Evolutionary conservation across 495 filamentous ascomycete species (phyloP).

Genomic region (Penicillium cinerascens): DNA sequence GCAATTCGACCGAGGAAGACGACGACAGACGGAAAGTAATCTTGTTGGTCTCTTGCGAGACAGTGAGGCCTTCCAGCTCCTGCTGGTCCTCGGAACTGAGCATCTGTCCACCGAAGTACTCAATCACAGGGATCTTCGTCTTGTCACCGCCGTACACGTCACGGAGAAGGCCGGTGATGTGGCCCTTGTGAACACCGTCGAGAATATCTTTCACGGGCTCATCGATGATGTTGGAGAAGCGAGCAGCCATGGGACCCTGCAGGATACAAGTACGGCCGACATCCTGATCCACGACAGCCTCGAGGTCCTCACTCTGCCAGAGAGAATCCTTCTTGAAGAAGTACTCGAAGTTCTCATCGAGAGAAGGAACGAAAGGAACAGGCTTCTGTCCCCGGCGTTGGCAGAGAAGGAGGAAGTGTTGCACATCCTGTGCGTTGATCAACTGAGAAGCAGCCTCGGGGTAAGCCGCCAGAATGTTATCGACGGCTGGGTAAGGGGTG

Average conservation of each 20-base stretch:
- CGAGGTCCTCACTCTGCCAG: constrained; percentile 97
- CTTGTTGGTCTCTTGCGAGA: constrained; percentile 70
- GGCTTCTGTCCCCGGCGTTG: constrained; percentile 92
- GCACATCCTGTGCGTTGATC: constrained; percentile 95
- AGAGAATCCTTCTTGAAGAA: constrained; percentile 99
- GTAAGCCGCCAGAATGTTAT: constrained; percentile 76
- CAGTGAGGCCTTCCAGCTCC: constrained; percentile 77
- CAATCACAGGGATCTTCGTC: constrained; percentile 72
- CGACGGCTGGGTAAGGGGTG: constrained; percentile 70
- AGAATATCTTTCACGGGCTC: constrained; percentile 93
- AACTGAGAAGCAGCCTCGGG: constrained; percentile 83
- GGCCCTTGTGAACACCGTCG: constrained; percentile 79
- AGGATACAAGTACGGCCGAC: constrained; percentile 93
- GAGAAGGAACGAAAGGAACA: constrained; percentile 85
- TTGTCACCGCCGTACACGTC: constrained; percentile 78
- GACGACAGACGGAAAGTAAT: constrained; percentile 75
- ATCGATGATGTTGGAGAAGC: constrained; percentile 82
- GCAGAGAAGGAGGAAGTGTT: constrained; percentile 93
- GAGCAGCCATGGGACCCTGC: constrained; percentile 90
- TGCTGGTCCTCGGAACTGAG: constrained; percentile 50
- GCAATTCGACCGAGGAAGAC: constrained; percentile 64
- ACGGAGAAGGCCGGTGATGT: constrained; percentile 71
- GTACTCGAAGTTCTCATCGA: constrained; percentile 95
- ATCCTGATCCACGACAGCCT: constrained; percentile 92
- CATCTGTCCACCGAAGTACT: constrained; percentile 91